Evolutionary conservation across 2,329 filamentous ascomycete genomes (phyloP).

Genomic region (Alternaria arborescens): DNA sequence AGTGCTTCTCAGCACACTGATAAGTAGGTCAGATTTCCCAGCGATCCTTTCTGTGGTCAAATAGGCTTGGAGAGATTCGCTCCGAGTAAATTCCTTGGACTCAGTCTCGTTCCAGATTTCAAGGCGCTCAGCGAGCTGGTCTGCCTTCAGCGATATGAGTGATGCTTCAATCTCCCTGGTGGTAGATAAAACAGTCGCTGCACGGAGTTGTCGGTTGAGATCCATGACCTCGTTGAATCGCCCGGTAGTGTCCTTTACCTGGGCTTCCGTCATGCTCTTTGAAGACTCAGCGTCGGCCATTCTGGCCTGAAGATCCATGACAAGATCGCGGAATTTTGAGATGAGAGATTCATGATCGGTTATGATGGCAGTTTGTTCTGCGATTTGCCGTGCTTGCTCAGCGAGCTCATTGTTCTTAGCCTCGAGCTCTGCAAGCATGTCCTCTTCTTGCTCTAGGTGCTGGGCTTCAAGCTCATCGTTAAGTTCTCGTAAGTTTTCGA

Average conservation of each 20-base stretch:
- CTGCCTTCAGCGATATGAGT: slow-evolving; percentile 82
- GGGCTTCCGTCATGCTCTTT: slow-evolving; percentile 89
- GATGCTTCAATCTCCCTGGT: slow-evolving; percentile 95
- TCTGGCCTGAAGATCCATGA: slow-evolving; percentile 83
- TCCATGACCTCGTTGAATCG: slow-evolving; percentile 96
- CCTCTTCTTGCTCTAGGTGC: slow-evolving; percentile 90
- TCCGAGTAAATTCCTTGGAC: slow-evolving; percentile 73
- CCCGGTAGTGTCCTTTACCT: slow-evolving; percentile 88
- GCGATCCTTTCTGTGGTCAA: slow-evolving; percentile 86
- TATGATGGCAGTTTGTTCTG: slow-evolving; percentile 79
- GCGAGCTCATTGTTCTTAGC: slow-evolving; percentile 83
- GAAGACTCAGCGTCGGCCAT: slow-evolving; percentile 92
- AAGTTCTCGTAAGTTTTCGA: slow-evolving; percentile 89
- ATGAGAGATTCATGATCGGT: slow-evolving; percentile 92
- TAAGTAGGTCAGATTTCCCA: slow-evolving; percentile 73
- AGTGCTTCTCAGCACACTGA: slow-evolving; percentile 24
- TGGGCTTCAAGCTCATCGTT: slow-evolving; percentile 95
- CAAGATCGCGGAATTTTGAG: slow-evolving; percentile 86
- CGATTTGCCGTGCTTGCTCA: slow-evolving; percentile 78
- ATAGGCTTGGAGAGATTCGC: slow-evolving; percentile 86
- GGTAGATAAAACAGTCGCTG: slow-evolving; percentile 88
- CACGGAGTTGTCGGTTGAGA: slow-evolving; percentile 91
- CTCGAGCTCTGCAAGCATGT: slow-evolving; percentile 92
- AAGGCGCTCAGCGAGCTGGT: slow-evolving; percentile 88
- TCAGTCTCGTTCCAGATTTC: slow-evolving; percentile 63